Percentiles rank a stretch among this genome's conserved stretches.
Conservation (phyloP, 2,329 filamentous ascomycete species). For the Tolypocladium cylindrosporum region DNA sequence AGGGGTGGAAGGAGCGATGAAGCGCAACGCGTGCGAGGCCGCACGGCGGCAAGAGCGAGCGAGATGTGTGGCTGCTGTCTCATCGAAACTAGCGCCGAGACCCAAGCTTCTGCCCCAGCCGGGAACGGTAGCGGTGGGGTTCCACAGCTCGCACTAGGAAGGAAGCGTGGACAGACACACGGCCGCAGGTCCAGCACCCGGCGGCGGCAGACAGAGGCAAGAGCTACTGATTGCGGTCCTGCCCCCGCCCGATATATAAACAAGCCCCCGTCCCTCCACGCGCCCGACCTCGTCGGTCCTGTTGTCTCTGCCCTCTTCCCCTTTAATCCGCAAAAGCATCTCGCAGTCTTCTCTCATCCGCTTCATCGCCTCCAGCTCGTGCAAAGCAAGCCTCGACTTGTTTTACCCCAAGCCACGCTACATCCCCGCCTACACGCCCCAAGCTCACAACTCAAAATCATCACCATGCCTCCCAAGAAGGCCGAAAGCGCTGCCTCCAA, state of each 20-base stretch:
- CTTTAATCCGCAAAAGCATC: constrained; percentile 1
- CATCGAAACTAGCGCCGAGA: neutral
- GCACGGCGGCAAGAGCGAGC: constrained; percentile 4
- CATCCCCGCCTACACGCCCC: neutral
- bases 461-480: constrained; percentile 53
- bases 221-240: constrained; percentile 45
- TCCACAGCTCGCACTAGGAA: constrained; percentile 1
- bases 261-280: constrained; percentile 40
- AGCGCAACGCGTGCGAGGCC: neutral
- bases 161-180: neutral
- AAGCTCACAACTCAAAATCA: constrained; percentile 14
- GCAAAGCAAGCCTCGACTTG: constrained; percentile 14
- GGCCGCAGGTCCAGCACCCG: neutral
- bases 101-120: neutral
- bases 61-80: constrained; percentile 15
- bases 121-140: constrained; percentile 3
- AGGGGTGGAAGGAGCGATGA: neutral
- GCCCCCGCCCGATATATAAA: constrained; percentile 53
- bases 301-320: constrained; percentile 24
- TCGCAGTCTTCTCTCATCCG: constrained; percentile 10
- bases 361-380: constrained; percentile 7
- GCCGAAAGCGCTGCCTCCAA: constrained; percentile 28
- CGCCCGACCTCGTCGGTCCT: constrained; percentile 34
- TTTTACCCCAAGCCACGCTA: constrained; percentile 4
- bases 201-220: neutral